Evolutionary conservation across 331 rosid species (phyloP).

Genomic region (Acacia pycnantha): DNA sequence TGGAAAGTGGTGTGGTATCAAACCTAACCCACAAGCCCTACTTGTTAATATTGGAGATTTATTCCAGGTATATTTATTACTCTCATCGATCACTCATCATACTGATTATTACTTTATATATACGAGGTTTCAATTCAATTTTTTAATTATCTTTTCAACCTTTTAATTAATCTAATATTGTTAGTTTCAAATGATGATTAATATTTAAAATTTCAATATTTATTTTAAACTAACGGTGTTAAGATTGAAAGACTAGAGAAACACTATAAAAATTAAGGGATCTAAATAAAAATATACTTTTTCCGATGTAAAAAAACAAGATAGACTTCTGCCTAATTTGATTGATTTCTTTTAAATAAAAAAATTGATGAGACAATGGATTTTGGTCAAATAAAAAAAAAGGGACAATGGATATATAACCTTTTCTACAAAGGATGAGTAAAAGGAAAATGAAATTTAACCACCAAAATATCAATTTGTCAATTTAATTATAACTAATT

Average conservation of each 20-base stretch:
- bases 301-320: background rate
- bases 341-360: background rate
- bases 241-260: too few relatives aligned
- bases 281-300: too few relatives aligned
- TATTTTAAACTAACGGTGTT: too few relatives aligned
- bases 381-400: too few relatives aligned
- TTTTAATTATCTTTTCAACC: background rate
- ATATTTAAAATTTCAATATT: too few relatives aligned
- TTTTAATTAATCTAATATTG: too few relatives aligned
- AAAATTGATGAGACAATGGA: too few relatives aligned
- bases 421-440: background rate
- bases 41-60: constrained; percentile 77
- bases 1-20: constrained; percentile 59
- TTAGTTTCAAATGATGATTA: too few relatives aligned
- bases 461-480: background rate
- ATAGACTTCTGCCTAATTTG: background rate
- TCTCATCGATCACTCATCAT: background rate
- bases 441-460: background rate
- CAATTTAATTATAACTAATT: too few relatives aligned
- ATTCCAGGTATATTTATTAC: constrained; percentile 54
- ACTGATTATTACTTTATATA: too few relatives aligned
- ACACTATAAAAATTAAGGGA: too few relatives aligned
- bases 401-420: background rate
- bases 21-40: constrained; percentile 67
- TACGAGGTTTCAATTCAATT: background rate